Evolutionary conservation across 2,329 filamentous ascomycete species (phyloP).

Genomic region (Clonostachys chloroleuca): DNA sequence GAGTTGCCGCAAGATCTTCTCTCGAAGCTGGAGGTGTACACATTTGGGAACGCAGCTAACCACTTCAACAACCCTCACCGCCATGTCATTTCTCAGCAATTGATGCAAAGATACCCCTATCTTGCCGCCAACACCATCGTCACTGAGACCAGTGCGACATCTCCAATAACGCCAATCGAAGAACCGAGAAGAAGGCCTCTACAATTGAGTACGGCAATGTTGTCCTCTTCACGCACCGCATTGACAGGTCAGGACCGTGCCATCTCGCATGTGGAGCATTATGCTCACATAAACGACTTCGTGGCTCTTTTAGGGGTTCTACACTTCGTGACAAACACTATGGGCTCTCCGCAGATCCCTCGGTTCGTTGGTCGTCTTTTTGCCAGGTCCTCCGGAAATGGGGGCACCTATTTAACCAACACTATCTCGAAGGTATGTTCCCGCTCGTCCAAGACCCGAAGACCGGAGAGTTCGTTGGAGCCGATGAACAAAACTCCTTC

Average conservation of each 20-base stretch:
- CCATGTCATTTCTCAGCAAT: constrained; percentile 37
- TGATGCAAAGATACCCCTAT: constrained; percentile 23
- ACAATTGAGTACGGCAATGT: constrained; percentile 10
- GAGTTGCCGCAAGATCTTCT: constrained; percentile 64
- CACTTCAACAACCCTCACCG: constrained; percentile 76
- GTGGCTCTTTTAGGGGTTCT: constrained; percentile 72
- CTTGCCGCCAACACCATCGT: constrained; percentile 23
- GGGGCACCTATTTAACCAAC: constrained; percentile 58
- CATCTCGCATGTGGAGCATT: constrained; percentile 75
- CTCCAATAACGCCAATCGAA: not conserved
- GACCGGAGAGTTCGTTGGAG: constrained; percentile 33
- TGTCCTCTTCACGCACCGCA: constrained; percentile 25
- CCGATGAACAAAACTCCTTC: constrained; percentile 48
- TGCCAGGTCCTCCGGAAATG: constrained; percentile 39
- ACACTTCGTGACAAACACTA: constrained; percentile 51
- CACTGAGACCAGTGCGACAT: constrained; percentile 18
- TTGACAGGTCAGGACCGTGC: constrained; percentile 38
- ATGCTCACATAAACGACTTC: constrained; percentile 70
- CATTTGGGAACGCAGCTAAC: constrained; percentile 74
- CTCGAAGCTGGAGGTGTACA: constrained; percentile 69
- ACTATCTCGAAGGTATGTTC: constrained; percentile 60
- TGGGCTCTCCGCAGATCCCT: constrained; percentile 39
- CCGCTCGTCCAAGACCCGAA: constrained; percentile 37
- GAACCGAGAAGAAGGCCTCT: not conserved
- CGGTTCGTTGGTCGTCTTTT: constrained; percentile 62